Evolutionary conservation across 2,329 filamentous ascomycete species (phyloP).

Genomic region (Diaporthe batatas): DNA sequence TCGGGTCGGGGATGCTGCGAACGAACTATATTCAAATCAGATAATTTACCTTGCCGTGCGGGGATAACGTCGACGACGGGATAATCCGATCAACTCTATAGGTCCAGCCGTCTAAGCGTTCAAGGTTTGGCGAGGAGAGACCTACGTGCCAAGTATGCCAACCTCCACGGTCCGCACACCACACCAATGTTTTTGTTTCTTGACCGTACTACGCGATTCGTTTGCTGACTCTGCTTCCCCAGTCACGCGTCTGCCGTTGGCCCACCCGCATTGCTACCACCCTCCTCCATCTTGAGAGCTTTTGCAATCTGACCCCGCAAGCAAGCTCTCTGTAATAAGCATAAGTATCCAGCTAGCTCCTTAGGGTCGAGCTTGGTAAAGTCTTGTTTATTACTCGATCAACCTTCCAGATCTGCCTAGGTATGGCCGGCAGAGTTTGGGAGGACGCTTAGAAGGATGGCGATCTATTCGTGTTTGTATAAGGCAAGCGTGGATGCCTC

Average conservation of each 20-base stretch:
- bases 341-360: background rate
- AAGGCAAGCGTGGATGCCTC: background rate
- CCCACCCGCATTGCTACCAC: slow-evolving; percentile 11
- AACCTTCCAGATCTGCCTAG: slow-evolving; percentile 8
- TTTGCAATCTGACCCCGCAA: slow-evolving; percentile 2
- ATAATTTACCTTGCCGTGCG: slow-evolving; percentile 20
- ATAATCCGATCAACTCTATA: slow-evolving; percentile 13
- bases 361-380: slow-evolving; percentile 27
- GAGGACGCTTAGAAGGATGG: slow-evolving; percentile 1
- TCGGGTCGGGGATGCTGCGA: background rate
- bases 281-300: background rate
- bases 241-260: slow-evolving; percentile 21
- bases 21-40: slow-evolving; percentile 5
- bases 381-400: slow-evolving; percentile 23
- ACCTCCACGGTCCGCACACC: background rate
- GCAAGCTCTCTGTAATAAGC: background rate
- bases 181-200: background rate
- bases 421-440: background rate
- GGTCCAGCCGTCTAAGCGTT: slow-evolving; percentile 15
- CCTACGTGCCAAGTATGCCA: slow-evolving; percentile 10
- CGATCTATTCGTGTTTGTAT: slow-evolving; percentile 14
- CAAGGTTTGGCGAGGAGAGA: background rate
- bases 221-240: background rate
- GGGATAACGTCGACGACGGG: background rate
- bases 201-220: background rate